Percentiles rank a stretch among this genome's conserved stretches.
These are phyloP conservation scores for Dendrothele bispora DNA, from an alignment of 768 basidiomycete species.

Conservation along the genomic window DNA sequence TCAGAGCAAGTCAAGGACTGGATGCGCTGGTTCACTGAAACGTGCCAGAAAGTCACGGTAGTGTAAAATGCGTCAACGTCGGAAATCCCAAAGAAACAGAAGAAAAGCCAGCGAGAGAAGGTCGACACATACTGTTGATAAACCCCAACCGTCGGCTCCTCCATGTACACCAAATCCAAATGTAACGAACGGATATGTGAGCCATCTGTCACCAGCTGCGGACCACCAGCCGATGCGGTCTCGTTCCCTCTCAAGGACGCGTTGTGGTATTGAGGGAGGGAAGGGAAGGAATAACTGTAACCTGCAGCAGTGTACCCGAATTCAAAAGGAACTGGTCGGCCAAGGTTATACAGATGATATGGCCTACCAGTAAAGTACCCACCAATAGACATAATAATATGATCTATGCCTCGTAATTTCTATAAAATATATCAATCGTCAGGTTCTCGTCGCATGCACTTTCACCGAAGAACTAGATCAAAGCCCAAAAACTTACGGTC, in stretches of 20 bases:
- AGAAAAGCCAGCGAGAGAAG: not conserved
- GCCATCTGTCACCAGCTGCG: slow-evolving; percentile 39
- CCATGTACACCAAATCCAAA: slow-evolving; percentile 42
- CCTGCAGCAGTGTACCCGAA: slow-evolving; percentile 39
- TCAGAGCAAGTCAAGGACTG: slow-evolving; percentile 39
- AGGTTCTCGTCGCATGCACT: not conserved
- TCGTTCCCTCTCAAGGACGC: slow-evolving; percentile 21
- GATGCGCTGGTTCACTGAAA: slow-evolving; percentile 37
- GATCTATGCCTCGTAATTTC: slow-evolving; percentile 2
- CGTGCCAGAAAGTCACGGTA: not conserved
- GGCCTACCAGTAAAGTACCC: not conserved
- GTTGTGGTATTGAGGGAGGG: slow-evolving; percentile 40
- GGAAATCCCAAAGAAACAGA: not conserved
- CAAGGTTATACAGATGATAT: slow-evolving; percentile 21
- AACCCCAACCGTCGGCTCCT: slow-evolving; percentile 45
- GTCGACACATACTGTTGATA: slow-evolving; percentile 27
- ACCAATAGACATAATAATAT: slow-evolving; percentile 5
- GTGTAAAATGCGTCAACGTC: not conserved
- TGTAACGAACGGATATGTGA: slow-evolving; percentile 38
- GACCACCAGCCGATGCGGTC: slow-evolving; percentile 16
- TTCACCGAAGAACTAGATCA: not conserved
- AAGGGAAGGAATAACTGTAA: slow-evolving; percentile 44
- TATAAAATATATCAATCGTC: not conserved
- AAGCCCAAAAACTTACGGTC: slow-evolving; percentile 21
- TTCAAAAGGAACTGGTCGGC: slow-evolving; percentile 29